Base-by-base conservation (phyloP, 1,284 basidiomycete species). In the Pseudozyma tsukubaensis region DNA sequence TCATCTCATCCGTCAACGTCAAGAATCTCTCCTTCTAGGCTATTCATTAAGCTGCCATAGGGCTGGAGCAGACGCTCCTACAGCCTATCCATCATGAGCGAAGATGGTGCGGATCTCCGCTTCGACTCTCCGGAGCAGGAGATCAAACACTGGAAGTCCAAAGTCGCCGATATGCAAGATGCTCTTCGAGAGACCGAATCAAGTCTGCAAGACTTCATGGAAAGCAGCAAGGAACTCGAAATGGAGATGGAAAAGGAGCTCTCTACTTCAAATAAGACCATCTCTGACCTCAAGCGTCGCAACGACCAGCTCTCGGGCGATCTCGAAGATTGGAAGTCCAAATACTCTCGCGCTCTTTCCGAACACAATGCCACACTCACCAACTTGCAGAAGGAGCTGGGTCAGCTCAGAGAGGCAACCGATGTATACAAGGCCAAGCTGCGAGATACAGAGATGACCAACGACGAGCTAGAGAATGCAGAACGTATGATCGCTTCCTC, bases 401-500 rank as follows among this genome's bases (percentile, higher is more conserved):
- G 60, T 0, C 59, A 51, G 29, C 59, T 83, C 32, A 65, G 75
- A 19, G 82, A 84, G 32, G 59, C 78, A 36, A 78, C 79, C 36
- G 77, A 81, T 48, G 45, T 68, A n/a, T 84, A 84, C 74, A 84
- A 82, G 61, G 68, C 64, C 6, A 81, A 79, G 50, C 59, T 84
- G 19, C 62, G 82, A 24, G 80, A 83, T 56, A 84, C 83, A 55
- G 82, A 84, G 59, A 50, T 84, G n/a, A 78, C 78, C 44, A 84
- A 84, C 50, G 82, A 84, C 58, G 81, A 81, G 61, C 72, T 84
- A 2, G 82, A 84, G 56, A 84, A 82, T 70, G 81, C 82, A 1
- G 82, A 84, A 56, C 66, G 87, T 21, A 94, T 94, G 55, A 93
- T 96, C 34, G 90, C 92, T 2, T 95, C 94, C 36, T 95, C 93